These are phyloP conservation scores for Neonectria ditissima DNA, from an alignment of 2,329 filamentous ascomycete species.

Conservation along the genomic window DNA sequence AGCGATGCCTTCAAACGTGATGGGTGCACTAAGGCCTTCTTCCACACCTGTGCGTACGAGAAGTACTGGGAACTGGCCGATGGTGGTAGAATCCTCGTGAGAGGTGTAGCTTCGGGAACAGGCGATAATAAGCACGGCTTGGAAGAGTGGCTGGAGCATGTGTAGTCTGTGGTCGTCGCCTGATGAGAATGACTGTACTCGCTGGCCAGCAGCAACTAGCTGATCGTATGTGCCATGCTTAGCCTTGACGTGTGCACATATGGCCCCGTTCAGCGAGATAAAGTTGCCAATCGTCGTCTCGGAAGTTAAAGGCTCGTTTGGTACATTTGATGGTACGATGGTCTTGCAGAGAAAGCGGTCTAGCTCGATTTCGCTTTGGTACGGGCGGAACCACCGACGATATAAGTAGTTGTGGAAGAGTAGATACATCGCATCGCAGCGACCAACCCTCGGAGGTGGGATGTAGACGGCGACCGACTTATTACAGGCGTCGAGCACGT, in stretches of 20 bases:
- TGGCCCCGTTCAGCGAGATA: slow-evolving; percentile 6
- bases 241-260: slow-evolving; percentile 7
- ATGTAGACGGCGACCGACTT: slow-evolving; percentile 23
- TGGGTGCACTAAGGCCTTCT: slow-evolving; percentile 24
- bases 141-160: neutral
- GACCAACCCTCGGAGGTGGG: too few species aligned
- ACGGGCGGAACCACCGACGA: slow-evolving; percentile 20
- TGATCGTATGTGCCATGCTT: neutral
- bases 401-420: slow-evolving; percentile 22
- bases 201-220: neutral
- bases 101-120: neutral
- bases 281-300: slow-evolving; percentile 11
- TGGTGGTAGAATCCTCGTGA: slow-evolving; percentile 1
- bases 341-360: slow-evolving; percentile 27
- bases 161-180: neutral
- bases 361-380: slow-evolving; percentile 23
- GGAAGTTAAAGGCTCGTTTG: slow-evolving; percentile 3
- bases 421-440: too few species aligned
- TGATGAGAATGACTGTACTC: neutral
- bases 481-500: slow-evolving; percentile 19
- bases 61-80: neutral
- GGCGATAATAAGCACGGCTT: neutral
- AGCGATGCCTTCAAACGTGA: slow-evolving; percentile 24
- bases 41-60: slow-evolving; percentile 17
- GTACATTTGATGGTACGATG: neutral